phyloP scores from a whole-genome alignment of 257 asterid species.

The Solanum gandarillasii region DNA sequence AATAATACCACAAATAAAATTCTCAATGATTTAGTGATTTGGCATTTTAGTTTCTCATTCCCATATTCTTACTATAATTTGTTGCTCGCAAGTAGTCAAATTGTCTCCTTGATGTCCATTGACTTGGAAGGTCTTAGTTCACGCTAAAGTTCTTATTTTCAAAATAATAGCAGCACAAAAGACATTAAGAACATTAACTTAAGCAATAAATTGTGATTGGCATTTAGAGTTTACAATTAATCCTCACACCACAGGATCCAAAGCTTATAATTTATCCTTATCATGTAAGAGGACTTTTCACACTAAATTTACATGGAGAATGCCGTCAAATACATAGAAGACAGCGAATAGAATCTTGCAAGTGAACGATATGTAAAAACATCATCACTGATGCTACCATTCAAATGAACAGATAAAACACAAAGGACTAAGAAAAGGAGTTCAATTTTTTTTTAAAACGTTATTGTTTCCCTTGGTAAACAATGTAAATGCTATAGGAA shows the following conservation, averaged over 20 bases:
- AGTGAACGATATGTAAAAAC: not conserved
- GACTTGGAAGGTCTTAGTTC: not conserved
- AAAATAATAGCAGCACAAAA: not conserved
- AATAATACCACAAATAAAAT: not conserved
- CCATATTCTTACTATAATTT: not conserved
- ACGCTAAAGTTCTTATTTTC: not conserved
- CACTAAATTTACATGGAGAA: not conserved
- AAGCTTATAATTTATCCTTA: not conserved
- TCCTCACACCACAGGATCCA: not conserved
- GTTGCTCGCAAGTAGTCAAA: not conserved
- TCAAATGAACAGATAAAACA: not conserved
- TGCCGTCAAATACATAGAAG: not conserved
- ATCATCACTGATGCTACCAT: not conserved
- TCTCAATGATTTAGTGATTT: not conserved
- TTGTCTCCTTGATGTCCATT: not conserved
- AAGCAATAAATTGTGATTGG: not conserved
- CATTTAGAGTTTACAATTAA: not conserved
- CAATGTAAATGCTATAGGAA: not conserved
- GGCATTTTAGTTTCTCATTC: not conserved
- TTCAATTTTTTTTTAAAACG: not conserved
- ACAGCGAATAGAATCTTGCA: not conserved
- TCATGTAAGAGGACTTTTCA: not conserved
- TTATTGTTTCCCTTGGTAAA: not conserved
- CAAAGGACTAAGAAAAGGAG: not conserved
- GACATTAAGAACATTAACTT: not conserved